Conservation (phyloP, 2,329 filamentous ascomycete genomes). For the Leptographium procerum region DNA sequence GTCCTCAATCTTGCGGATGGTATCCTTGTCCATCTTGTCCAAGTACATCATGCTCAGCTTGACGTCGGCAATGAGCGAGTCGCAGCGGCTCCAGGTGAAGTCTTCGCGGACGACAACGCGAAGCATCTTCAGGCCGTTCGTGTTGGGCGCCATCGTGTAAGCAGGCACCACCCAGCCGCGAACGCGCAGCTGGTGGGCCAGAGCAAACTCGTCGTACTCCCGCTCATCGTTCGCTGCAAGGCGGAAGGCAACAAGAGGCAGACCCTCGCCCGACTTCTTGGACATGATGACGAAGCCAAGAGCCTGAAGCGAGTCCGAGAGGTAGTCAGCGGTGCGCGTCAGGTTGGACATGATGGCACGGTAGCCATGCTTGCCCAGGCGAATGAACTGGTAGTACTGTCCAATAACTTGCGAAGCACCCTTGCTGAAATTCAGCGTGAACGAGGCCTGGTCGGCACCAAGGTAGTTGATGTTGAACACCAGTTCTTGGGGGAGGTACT, state of each 20-base stretch:
- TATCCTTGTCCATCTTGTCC: constrained; percentile 60
- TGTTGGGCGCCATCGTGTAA: constrained; percentile 93
- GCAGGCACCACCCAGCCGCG: constrained; percentile 90
- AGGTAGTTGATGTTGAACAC: constrained; percentile 99
- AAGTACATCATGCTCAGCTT: constrained; percentile 64
- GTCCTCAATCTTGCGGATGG: constrained; percentile 57
- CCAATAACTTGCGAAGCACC: constrained; percentile 90
- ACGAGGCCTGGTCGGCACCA: constrained; percentile 86
- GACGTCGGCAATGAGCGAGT: constrained; percentile 67
- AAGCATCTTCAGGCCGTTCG: constrained; percentile 76
- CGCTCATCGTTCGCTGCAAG: constrained; percentile 49
- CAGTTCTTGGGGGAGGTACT: constrained; percentile 78
- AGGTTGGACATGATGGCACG: constrained; percentile 89
- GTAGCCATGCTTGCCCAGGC: constrained; percentile 87
- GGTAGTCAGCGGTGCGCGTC: constrained; percentile 80
- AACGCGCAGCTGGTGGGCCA: constrained; percentile 76
- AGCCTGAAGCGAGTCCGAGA: constrained; percentile 58
- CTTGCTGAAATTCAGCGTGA: constrained; percentile 96
- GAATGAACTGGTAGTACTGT: constrained; percentile 95
- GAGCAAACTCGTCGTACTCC: constrained; percentile 61
- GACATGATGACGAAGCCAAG: constrained; percentile 86
- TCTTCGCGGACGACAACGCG: constrained; percentile 88
- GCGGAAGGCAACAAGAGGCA: constrained; percentile 85
- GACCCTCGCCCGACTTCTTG: constrained; percentile 60
- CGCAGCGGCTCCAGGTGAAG: constrained; percentile 72